Evolutionary conservation across 1,284 basidiomycete species (phyloP), one percentile per base, ranked within the genome.

Genomic region (Ceratobasidium sp.): DNA sequence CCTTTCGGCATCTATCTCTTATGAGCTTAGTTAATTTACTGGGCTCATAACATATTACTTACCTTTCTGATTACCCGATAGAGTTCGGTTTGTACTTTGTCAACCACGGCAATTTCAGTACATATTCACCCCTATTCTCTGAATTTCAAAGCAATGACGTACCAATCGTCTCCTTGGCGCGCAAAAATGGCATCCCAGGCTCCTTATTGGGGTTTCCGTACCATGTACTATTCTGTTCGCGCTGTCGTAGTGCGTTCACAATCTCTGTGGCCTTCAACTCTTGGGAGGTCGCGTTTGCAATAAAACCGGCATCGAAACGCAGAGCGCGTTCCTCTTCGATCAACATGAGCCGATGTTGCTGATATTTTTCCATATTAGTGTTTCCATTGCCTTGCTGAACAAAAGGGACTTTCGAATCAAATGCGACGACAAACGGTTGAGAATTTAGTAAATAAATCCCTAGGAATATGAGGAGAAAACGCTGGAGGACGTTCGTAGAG

Each of bases 111-210:
- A 56, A 3, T 11, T 17, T 11, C 54, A n/a, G n/a, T n/a, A n/a
- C n/a, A n/a, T n/a, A n/a, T n/a, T n/a, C n/a, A n/a, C n/a, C n/a
- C n/a, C n/a, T n/a, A n/a, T n/a, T n/a, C n/a, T n/a, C n/a, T n/a
- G n/a, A n/a, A n/a, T n/a, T n/a, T n/a, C n/a, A n/a, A n/a, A n/a
- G 11, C 19, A 9, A 47, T n/a, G n/a, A 66, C 50, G 29, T 36
- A 66, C 41, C 22, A 75, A 77, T 64, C 7, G 63, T 69, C 11
- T 53, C 50, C 77, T 75, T 73, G 83, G 91, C 90, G 64, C 89
- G 92, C 76, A 92, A 82, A 78, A 92, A 93, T 77, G 89, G 90
- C 91, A 92, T 93, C 44, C 92, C 92, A 51, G 91, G 90, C 22
- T 86, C 84, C 77, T 88, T 84, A 14, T 89, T 86, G n/a, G n/a